A percentile compares a stretch with the other conserved stretches of the same genome.
These are phyloP conservation scores for Neoarthrinium moseri DNA, from an alignment of 2,329 filamentous ascomycete species.

Conservation along the genomic window DNA sequence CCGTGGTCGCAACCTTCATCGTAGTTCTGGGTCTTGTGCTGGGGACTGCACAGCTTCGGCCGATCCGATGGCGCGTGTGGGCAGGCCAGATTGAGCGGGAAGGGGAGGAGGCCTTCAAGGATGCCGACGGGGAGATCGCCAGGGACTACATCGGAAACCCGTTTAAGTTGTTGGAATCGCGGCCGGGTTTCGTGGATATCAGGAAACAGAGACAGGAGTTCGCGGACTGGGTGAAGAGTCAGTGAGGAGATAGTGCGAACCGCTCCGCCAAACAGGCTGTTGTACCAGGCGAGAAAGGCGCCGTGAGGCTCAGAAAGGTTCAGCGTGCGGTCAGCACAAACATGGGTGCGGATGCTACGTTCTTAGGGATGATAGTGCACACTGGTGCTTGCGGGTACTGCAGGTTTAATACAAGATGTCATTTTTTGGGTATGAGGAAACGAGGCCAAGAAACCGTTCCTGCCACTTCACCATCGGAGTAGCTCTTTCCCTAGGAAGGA, in stretches of 20 bases:
- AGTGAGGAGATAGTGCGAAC: no score
- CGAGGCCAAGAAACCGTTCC: no score
- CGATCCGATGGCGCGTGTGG: conserved; percentile 82
- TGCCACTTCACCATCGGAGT: no score
- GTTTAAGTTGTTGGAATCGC: conserved; percentile 74
- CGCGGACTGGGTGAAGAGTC: conserved; percentile 64
- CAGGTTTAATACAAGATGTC: no score
- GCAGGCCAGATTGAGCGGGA: conserved; percentile 81
- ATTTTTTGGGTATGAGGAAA: no score
- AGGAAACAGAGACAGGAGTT: conserved; percentile 79
- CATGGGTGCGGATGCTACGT: no score
- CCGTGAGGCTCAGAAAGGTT: not conserved
- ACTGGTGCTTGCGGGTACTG: no score
- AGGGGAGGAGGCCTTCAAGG: conserved; percentile 58
- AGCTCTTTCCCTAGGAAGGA: no score
- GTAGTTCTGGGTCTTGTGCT: conserved; percentile 82
- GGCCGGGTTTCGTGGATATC: conserved; percentile 85
- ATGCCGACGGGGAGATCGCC: conserved; percentile 63
- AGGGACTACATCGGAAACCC: conserved; percentile 74
- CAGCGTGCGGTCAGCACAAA: no score
- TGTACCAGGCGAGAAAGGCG: no score
- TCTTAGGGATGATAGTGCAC: no score
- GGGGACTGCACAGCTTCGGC: conserved; percentile 74
- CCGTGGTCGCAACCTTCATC: conserved; percentile 74
- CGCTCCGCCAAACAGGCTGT: no score